Conservation (phyloP, 1,284 basidiomycete species). For the Flammula alnicola region DNA sequence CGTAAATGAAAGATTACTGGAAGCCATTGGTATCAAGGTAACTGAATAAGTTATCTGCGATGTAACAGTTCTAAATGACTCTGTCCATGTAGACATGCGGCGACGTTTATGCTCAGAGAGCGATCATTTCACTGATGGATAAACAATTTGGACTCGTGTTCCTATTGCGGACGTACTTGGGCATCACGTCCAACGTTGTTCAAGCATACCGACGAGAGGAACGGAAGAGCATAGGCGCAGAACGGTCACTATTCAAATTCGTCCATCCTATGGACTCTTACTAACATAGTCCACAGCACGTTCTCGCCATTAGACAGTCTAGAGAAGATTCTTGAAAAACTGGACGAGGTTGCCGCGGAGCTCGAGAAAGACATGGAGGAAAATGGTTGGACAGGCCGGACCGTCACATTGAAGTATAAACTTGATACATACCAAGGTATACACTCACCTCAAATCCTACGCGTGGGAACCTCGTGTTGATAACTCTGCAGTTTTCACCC, state of each 20-base stretch:
- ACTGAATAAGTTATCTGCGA: slow-evolving; percentile 11
- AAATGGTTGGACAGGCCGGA: slow-evolving; percentile 75
- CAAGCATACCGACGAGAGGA: slow-evolving; percentile 77
- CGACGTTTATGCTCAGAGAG: slow-evolving; percentile 80
- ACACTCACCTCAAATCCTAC: slow-evolving; percentile 12
- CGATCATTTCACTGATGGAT: slow-evolving; percentile 78
- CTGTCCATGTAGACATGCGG: slow-evolving; percentile 70
- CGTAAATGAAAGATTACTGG: slow-evolving; percentile 85
- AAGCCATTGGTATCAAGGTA: slow-evolving; percentile 86
- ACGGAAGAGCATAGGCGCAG: slow-evolving; percentile 88
- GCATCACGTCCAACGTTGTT: slow-evolving; percentile 84
- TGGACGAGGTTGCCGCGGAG: slow-evolving; percentile 80
- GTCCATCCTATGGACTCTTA: too few species aligned
- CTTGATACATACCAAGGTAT: slow-evolving; percentile 78
- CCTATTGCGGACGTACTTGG: slow-evolving; percentile 79
- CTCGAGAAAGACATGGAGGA: slow-evolving; percentile 78
- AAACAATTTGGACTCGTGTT: slow-evolving; percentile 81
- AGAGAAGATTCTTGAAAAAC: slow-evolving; percentile 70
- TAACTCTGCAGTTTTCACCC: slow-evolving; percentile 72
- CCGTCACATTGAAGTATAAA: slow-evolving; percentile 82
- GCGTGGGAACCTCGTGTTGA: background rate
- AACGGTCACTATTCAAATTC: slow-evolving; percentile 67
- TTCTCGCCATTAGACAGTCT: slow-evolving; percentile 72
- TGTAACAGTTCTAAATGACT: background rate
- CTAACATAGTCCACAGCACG: too few species aligned